Evolutionary conservation across 2,329 filamentous ascomycete genomes (phyloP), one percentile per base, ranked within the genome.

Genomic region (Aspergillus amoenus): DNA sequence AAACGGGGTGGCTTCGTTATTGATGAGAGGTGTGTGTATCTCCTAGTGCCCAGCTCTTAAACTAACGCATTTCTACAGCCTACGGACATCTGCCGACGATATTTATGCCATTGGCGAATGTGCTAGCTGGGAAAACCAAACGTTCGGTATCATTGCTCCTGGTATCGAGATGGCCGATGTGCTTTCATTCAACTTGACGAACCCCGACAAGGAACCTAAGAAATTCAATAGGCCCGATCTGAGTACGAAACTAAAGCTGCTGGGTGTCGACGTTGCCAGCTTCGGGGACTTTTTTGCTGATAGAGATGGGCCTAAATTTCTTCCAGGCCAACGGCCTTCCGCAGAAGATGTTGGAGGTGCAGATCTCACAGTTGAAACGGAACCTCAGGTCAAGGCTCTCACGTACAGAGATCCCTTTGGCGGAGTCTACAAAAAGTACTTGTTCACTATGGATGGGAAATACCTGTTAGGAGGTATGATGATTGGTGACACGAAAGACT

Each of bases 211-310:
- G 69, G 74, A 84, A 6, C 84, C 84, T 2, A 81, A 89, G 32
- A 79, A 79, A 30, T 96, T 95, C 79, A 91, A 90, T 72, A 79
- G 87, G 4, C 93, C 92, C 0, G 91, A 96, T 71, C 79, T 96
- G 41, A 96, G 92, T 79, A 96, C 92, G 0, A 96, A 96, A 71
- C 78, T 96, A 30, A 96, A 96, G 79, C 79, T 96, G 0, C 81
- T 96, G 0, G 92, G 92, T 0, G 91, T 96, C 8, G 90, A 96
- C 63, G 93, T 96, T 4, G 93, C 93, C 17, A 94, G 90, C 68
- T 96, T 96, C 69, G 92, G 93, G 0, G 93, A 96, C 70, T 96
- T 93, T 78, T 96, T 96, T 64, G 92, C 92, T 0, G 92, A 96
- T 66, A 81, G 89, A 30, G 90, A 96, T 68, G 91, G 91, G 0